Base-by-base conservation (phyloP, 2,329 filamentous ascomycete genomes). In the Grosmannia clavigera region DNA sequence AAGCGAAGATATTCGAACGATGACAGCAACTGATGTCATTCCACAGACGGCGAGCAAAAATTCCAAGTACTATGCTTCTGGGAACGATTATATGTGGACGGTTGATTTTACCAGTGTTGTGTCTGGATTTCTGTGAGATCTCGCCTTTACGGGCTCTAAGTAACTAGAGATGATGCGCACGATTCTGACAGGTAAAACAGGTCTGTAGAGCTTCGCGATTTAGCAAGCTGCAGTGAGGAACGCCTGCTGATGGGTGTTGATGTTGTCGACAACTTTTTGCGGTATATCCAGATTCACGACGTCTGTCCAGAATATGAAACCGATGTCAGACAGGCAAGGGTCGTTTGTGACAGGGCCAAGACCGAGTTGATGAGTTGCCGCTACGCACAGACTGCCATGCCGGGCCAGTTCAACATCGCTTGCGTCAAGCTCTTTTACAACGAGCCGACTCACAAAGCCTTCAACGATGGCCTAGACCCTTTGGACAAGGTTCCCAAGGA, bases 221-320 rank as follows among this genome's bases (percentile, higher is more conserved):
- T 81, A 46, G 81, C 82, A 46, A 77, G 81, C 22, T 81, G 82
- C 56, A 79, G 84, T 14, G 76, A 73, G 19, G 69, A 73, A 0
- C 72, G 78, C 14, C 78, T 91, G 63, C 73, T 79, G n/a, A 71
- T 79, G 7, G 84, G 83, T 3, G 82, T 85, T 25, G 78, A 81
- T 40, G 82, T 95, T 0, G 78, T 96, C 50, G 82, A 83, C 62
- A 95, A 94, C 68, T 97, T 97, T 69, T 82, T 96, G 64, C 88
- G 90, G 64, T 99, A 96, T 65, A 77, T 97, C 0, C 77, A 92
- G 11, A 82, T 87, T 62, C 92, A 97, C 68, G 81, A 88, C 46
- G 92, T 95, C 19, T 96, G 91, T 67, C 86, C 88, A 0, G 94
- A 97, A 70, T 88, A 92, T 68, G 76, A 72, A 0, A 75, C 79